phyloP scores from a whole-genome alignment of 192 early-diverging fungal genomes.

The Mortierella claussenii region DNA sequence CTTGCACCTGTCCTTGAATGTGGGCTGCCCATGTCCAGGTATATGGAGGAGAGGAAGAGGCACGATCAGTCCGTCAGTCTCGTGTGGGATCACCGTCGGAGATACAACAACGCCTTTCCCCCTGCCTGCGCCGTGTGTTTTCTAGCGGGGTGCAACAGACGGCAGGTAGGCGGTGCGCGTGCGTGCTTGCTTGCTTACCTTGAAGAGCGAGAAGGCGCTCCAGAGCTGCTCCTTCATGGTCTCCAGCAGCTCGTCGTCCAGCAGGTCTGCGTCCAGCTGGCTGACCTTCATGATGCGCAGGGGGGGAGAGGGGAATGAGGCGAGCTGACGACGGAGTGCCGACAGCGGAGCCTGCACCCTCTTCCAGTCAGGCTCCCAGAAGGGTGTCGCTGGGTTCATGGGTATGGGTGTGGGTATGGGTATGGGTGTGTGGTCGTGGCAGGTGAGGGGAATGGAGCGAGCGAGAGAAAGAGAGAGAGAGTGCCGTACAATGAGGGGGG shows the following conservation, averaged over 20 bases:
- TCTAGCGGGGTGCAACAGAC: too few relatives aligned
- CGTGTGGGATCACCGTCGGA: too few relatives aligned
- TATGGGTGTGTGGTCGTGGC: not conserved
- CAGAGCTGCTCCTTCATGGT: conserved; percentile 84
- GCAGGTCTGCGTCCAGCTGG: conserved; percentile 86
- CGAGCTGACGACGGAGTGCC: conserved; percentile 60
- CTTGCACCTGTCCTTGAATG: conserved; percentile 70
- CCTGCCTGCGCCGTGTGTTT: too few relatives aligned
- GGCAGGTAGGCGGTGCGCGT: too few relatives aligned
- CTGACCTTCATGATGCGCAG: conserved; percentile 78
- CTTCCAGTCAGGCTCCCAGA: conserved; percentile 65
- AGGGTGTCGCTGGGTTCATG: conserved; percentile 35
- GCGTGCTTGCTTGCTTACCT: too few relatives aligned
- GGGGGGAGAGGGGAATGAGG: conserved; percentile 61
- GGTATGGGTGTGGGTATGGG: not conserved
- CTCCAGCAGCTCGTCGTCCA: conserved; percentile 80
- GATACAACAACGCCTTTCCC: too few relatives aligned
- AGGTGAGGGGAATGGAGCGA: not conserved
- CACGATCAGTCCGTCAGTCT: conserved; percentile 3
- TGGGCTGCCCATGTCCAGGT: conserved; percentile 58
- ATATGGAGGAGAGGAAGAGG: not conserved
- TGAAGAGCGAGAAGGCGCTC: conserved; percentile 74
- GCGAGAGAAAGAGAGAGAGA: too few relatives aligned
- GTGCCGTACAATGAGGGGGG: too few relatives aligned
- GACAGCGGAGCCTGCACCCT: conserved; percentile 59